These are phyloP conservation scores for Sporothrix phasma DNA, from an alignment of 2,329 filamentous ascomycete species.

Conservation along the genomic window DNA sequence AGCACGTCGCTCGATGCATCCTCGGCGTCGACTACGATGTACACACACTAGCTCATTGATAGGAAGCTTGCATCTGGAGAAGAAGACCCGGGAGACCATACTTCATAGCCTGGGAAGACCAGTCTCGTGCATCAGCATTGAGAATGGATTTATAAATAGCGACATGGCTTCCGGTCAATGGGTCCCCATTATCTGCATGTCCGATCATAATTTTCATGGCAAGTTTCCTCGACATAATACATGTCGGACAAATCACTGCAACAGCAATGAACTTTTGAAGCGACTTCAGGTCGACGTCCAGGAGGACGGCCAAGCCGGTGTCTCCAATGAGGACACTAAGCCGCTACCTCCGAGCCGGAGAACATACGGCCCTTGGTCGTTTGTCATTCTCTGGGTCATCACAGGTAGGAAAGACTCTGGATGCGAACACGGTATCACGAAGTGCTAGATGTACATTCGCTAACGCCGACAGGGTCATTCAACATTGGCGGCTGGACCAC, in stretches of 20 bases:
- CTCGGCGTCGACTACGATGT: background rate
- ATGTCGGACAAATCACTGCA: background rate
- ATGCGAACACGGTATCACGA: no score
- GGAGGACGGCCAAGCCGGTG: conserved; percentile 13
- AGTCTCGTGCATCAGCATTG: background rate
- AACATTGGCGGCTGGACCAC: conserved; percentile 28
- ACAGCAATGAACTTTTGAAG: conserved; percentile 11
- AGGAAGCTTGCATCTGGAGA: background rate
- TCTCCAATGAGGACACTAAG: conserved; percentile 24
- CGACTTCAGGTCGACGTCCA: conserved; percentile 20
- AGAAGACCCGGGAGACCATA: background rate
- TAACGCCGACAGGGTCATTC: conserved; percentile 20
- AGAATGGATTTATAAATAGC: background rate
- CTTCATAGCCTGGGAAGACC: background rate
- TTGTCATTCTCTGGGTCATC: conserved; percentile 27
- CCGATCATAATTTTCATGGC: background rate
- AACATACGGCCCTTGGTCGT: conserved; percentile 27
- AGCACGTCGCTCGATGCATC: background rate
- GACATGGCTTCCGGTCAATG: background rate
- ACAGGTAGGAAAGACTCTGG: conserved; percentile 18
- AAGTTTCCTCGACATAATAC: background rate
- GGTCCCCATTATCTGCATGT: background rate
- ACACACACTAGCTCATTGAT: background rate
- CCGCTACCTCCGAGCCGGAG: conserved; percentile 24
- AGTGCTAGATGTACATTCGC: background rate